Evolutionary conservation across 371 early-diverging fungal species (phyloP).

Genomic region (Mucor saturninus): DNA sequence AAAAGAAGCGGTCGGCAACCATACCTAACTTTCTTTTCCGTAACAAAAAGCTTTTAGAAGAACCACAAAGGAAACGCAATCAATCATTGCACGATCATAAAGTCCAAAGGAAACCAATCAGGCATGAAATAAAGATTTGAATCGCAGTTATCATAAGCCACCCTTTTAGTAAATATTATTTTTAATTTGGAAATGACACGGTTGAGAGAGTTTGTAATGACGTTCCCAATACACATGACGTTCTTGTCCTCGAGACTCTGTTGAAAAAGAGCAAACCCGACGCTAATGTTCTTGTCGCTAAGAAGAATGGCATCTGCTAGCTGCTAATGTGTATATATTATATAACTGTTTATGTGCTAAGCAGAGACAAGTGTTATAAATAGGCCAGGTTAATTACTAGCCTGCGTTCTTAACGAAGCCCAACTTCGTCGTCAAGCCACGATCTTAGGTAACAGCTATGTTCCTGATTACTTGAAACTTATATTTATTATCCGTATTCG

Average conservation of each 20-base stretch:
- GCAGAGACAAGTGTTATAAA: too few species aligned
- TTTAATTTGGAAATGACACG: neutral
- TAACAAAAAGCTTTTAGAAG: neutral
- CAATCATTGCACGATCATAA: slow-evolving; percentile 3
- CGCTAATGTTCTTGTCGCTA: slow-evolving; percentile 78
- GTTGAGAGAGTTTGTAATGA: slow-evolving; percentile 32
- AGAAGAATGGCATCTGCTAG: slow-evolving; percentile 43
- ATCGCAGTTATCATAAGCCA: neutral
- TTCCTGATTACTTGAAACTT: slow-evolving; percentile 96
- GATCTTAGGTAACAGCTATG: slow-evolving; percentile 90
- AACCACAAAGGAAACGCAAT: neutral
- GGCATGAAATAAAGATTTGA: neutral
- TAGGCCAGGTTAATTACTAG: too few species aligned
- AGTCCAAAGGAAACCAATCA: slow-evolving; percentile 11
- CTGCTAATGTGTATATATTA: too few species aligned
- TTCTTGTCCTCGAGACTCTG: slow-evolving; percentile 93
- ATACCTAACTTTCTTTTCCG: slow-evolving; percentile 11
- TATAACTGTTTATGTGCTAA: too few species aligned
- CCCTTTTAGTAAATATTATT: neutral
- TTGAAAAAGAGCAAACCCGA: slow-evolving; percentile 95
- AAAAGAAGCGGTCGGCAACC: slow-evolving; percentile 6
- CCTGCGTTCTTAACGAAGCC: slow-evolving; percentile 77
- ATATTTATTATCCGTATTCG: slow-evolving; percentile 97
- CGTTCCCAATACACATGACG: slow-evolving; percentile 66
- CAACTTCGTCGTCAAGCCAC: slow-evolving; percentile 92